Conservation (phyloP, 345 rosid species). For the Raphanus sativus region DNA sequence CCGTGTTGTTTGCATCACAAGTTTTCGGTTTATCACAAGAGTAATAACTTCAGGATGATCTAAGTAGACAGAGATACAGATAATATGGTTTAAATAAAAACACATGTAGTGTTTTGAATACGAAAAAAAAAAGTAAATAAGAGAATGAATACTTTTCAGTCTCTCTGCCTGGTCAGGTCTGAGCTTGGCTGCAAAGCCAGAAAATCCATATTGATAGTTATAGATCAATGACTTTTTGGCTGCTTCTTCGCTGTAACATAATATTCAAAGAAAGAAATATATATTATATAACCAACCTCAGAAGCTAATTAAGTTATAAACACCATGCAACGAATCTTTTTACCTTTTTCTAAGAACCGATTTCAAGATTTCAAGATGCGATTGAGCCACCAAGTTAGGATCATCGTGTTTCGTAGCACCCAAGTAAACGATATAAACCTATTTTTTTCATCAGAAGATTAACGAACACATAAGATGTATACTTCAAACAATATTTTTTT, state of each 20-base stretch:
- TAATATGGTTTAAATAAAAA: neutral
- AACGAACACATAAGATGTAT: conserved; percentile 2
- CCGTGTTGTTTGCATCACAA: conserved; percentile 43
- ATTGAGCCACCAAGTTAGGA: conserved; percentile 15
- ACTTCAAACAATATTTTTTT: neutral
- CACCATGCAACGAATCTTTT: conserved; percentile 4
- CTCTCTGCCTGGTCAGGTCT: conserved; percentile 39
- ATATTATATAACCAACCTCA: neutral
- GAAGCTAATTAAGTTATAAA: neutral
- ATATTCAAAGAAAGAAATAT: neutral
- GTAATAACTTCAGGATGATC: conserved; percentile 42
- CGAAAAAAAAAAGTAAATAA: neutral
- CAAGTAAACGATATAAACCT: conserved; percentile 32
- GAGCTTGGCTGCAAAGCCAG: conserved; percentile 60
- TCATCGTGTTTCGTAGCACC: conserved; percentile 31
- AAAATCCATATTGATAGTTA: conserved; percentile 42
- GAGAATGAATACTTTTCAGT: conserved; percentile 25
- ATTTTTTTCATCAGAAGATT: neutral
- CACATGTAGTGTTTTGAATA: neutral
- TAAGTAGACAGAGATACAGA: conserved; percentile 10
- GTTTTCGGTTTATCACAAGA: conserved; percentile 36
- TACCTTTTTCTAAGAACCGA: conserved; percentile 31
- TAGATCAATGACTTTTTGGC: no score
- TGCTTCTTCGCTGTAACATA: neutral
- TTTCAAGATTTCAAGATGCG: conserved; percentile 28